These are phyloP conservation scores for Stipa capillata DNA, from an alignment of 176 grass and related monocot genomes.

Conservation along the genomic window DNA sequence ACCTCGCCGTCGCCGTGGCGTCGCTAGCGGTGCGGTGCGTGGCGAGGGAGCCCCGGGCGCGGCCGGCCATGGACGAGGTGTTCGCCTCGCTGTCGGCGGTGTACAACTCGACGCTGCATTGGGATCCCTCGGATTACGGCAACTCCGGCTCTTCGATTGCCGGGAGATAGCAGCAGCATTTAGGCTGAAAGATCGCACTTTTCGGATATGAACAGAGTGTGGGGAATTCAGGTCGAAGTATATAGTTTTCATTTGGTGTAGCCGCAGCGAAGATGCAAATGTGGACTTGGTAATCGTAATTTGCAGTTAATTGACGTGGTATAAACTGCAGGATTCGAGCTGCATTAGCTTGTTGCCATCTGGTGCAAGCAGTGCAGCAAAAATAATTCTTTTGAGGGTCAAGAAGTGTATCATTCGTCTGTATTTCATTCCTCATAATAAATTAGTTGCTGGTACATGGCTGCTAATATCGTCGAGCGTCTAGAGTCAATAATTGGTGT, in stretches of 20 bases:
- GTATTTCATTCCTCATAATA: background rate
- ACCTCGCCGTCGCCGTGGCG: slow-evolving; percentile 53
- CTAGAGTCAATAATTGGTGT: no score
- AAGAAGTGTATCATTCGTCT: background rate
- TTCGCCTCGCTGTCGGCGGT: slow-evolving; percentile 47
- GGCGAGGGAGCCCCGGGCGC: slow-evolving; percentile 32
- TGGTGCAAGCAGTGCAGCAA: no score
- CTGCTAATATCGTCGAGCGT: no score
- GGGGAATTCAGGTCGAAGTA: background rate
- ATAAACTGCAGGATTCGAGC: background rate
- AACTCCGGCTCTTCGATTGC: slow-evolving; percentile 41
- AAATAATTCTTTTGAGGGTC: no score
- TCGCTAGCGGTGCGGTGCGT: slow-evolving; percentile 65
- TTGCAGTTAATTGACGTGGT: background rate
- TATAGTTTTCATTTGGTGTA: no score
- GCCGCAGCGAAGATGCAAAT: background rate
- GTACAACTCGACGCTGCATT: slow-evolving; percentile 53
- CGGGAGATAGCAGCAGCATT: slow-evolving; percentile 9
- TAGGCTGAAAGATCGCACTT: background rate
- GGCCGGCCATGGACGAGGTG: slow-evolving; percentile 44
- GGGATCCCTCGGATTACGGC: slow-evolving; percentile 43
- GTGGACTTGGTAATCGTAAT: background rate
- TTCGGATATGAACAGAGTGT: background rate
- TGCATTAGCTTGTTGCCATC: background rate
- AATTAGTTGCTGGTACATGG: background rate